Evolutionary conservation across 345 rosid genomes (phyloP).

Genomic region (Atalantia buxifolia): DNA sequence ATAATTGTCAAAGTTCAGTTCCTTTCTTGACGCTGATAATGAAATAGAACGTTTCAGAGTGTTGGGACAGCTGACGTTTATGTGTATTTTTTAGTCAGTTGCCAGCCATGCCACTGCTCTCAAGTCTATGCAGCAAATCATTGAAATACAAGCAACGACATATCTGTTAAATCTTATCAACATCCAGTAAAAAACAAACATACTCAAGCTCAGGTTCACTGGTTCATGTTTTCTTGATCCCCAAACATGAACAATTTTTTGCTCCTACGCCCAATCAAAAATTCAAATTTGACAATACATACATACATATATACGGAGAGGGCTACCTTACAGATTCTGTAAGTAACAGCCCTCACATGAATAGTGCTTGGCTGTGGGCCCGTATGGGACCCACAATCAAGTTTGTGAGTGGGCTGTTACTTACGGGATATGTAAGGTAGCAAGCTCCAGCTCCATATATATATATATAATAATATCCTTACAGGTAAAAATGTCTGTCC

Average conservation of each 20-base stretch:
- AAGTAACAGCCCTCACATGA: no score
- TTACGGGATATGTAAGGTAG: no score
- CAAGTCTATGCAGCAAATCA: not conserved
- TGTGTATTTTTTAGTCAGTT: not conserved
- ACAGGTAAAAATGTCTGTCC: not conserved
- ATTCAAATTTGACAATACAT: no score
- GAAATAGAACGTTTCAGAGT: not conserved
- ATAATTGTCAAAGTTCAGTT: constrained; percentile 26
- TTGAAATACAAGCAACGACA: not conserved
- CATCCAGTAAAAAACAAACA: not conserved
- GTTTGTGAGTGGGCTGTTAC: no score
- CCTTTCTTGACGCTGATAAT: constrained; percentile 8
- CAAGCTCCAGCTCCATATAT: no score
- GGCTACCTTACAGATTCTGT: no score
- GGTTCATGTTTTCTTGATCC: not conserved
- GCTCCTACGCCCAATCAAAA: not conserved
- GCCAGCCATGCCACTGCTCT: not conserved
- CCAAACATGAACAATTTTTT: not conserved
- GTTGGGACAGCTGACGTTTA: not conserved
- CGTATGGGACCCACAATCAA: no score
- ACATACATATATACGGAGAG: no score
- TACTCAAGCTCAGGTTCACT: not conserved
- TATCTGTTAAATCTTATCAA: not conserved
- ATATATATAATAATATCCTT: not conserved
- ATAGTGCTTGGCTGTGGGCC: no score